Evolutionary conservation across 139 green algal genomes (phyloP), one percentile per base, ranked within the genome.

Genomic region (Picochlorum sp.): DNA sequence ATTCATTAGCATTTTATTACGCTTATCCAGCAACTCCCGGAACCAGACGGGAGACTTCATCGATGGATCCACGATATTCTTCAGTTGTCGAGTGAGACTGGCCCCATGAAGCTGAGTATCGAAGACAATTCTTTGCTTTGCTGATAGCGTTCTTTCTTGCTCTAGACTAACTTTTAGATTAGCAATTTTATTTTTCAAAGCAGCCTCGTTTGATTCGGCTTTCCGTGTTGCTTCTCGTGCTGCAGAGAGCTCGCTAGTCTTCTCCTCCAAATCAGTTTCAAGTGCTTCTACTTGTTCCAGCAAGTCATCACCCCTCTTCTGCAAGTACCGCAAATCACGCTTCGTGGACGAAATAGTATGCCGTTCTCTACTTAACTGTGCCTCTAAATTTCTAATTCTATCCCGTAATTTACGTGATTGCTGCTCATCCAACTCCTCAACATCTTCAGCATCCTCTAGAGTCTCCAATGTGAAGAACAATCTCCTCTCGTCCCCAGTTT

Each of bases 111-210:
- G 21, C 20, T 9, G n/a, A 20, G 21, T 30, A 30, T 59, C 51
- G 14, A 31, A 34, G 4, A 31, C 21, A 38, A 59, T 59, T 20
- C 23, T 59, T 38, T 18, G 20, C 13, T 34, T 59, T 5, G 51
- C 20, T 34, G 51, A 18, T 37, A 16, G 20, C 23, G 51, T 23
- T 16, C 15, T 15, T 34, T 59, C 51, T 30, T 59, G 15, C n/a
- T 59, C 20, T 18, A 59, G 51, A 15, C 23, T 59, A 7, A 59
- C 20, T 31, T 31, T 30, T 6, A 59, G 51, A 14, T 59, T 59
- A 31, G 51, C 51, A 13, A 34, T 23, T 23, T 59, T 31, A 21
- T 59, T 59, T 54, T 54, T 54, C 47, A 54, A 54, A 54, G 18
- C 8, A 14, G n/a, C 47, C 7, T 41, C 8, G 34, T 41, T 41